These are phyloP conservation scores for Corymbia calophylla DNA, from an alignment of 441 rosid species.

Conservation along the genomic window DNA sequence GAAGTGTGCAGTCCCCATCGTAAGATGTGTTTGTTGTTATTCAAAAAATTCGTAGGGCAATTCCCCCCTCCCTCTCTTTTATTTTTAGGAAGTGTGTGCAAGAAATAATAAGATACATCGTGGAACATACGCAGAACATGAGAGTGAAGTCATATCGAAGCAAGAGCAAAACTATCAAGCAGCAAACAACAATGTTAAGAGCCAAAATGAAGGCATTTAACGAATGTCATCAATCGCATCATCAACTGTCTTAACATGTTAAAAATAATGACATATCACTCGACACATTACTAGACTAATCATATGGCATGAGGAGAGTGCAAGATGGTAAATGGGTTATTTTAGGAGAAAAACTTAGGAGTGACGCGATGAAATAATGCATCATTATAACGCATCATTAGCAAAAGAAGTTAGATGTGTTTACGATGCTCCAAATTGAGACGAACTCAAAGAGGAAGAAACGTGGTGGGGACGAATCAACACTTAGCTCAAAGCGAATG, in stretches of 20 bases:
- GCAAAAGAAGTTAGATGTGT: not conserved
- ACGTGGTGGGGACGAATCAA: not conserved
- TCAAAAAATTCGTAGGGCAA: not conserved
- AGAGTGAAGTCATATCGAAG: not conserved
- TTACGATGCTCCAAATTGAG: not conserved
- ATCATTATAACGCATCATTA: not conserved
- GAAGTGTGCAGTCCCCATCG: not conserved
- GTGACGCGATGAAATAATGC: not conserved
- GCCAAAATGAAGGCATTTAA: not conserved
- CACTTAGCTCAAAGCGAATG: not conserved
- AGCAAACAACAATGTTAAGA: not conserved
- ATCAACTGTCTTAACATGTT: fast-evolving
- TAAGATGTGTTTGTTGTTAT: not conserved
- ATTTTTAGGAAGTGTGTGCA: not conserved
- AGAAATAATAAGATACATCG: not conserved
- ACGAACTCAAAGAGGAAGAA: not conserved
- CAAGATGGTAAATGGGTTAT: not conserved
- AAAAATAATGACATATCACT: not conserved
- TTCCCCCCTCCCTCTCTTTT: not conserved
- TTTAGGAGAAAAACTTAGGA: not conserved
- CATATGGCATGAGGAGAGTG: not conserved
- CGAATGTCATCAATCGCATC: fast-evolving
- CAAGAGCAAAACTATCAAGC: not conserved
- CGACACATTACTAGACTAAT: not conserved
- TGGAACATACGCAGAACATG: not conserved